These are phyloP conservation scores for Cardiosporidium cionae DNA, from an alignment of 169 alveolate species.

Conservation along the genomic window DNA sequence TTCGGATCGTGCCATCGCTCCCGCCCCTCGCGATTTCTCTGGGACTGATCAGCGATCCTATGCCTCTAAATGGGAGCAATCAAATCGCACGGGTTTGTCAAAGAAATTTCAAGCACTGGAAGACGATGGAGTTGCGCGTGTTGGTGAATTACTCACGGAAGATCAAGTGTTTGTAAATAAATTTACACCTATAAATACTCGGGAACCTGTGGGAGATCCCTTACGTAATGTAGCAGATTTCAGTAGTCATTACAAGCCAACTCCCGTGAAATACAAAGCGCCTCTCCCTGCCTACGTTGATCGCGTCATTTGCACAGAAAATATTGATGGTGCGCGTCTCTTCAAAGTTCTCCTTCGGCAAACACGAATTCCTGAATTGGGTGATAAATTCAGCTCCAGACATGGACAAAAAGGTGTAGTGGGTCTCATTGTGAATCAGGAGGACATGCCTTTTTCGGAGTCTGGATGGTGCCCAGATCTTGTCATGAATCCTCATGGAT, in stretches of 20 bases:
- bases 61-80: too few relatives aligned
- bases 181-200: conserved; percentile 45
- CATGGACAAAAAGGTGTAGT: conserved; percentile 99
- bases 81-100: neutral
- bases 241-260: conserved; percentile 45
- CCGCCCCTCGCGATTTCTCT: conserved; percentile 29
- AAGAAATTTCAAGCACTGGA: conserved; percentile 60
- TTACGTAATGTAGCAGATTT: conserved; percentile 2
- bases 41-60: too few relatives aligned
- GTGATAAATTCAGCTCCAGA: conserved; percentile 70
- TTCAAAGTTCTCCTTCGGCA: conserved; percentile 80
- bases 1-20: conserved; percentile 47
- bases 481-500: conserved; percentile 99
- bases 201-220: conserved; percentile 20
- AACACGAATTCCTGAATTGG: conserved; percentile 86
- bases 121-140: conserved; percentile 84
- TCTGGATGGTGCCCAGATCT: conserved; percentile 99
- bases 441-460: conserved; percentile 95
- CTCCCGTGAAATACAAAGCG: conserved; percentile 59
- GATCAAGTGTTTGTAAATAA: conserved; percentile 72
- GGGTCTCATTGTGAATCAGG: conserved; percentile 91
- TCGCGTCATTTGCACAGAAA: conserved; percentile 85
- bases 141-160: conserved; percentile 75
- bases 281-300: conserved; percentile 84
- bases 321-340: conserved; percentile 76